Conservation (phyloP, 495 filamentous ascomycete genomes). For the Polyplosphaeria fusca region DNA sequence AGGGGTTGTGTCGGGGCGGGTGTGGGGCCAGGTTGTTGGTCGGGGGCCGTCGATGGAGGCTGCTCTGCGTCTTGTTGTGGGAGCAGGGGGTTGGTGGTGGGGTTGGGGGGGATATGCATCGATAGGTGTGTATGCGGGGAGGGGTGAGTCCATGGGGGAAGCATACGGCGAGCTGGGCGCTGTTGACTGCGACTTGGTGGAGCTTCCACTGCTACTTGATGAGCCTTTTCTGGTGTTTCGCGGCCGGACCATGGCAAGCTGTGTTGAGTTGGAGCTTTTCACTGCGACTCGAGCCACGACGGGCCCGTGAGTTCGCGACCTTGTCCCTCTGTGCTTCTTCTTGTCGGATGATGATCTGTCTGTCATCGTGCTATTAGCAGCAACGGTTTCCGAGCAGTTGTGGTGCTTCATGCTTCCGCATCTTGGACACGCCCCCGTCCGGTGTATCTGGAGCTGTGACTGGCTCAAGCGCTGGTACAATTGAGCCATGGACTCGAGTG, state of each 20-base stretch:
- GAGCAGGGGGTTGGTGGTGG: not conserved
- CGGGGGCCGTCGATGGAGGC: conserved; percentile 16
- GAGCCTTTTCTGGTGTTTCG: conserved; percentile 22
- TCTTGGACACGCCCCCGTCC: conserved; percentile 12
- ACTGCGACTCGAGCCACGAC: conserved; percentile 21
- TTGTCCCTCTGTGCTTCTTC: conserved; percentile 11
- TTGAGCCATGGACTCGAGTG: conserved; percentile 35
- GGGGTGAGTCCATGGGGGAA: conserved; percentile 23
- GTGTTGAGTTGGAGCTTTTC: conserved; percentile 25
- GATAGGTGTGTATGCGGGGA: conserved; percentile 11
- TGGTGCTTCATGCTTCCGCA: conserved; percentile 24
- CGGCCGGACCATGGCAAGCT: conserved; percentile 29
- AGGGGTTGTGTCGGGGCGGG: conserved; percentile 2
- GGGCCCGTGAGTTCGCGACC: conserved; percentile 5
- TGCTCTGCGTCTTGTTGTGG: conserved; percentile 1
- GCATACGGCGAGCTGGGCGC: conserved; percentile 12
- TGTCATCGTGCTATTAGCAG: not conserved
- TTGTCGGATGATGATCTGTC: conserved; percentile 8
- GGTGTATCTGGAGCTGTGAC: conserved; percentile 16
- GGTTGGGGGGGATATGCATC: conserved; percentile 15
- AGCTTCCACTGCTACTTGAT: conserved; percentile 13
- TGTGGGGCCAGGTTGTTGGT: conserved; percentile 27
- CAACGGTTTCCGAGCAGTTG: conserved; percentile 4
- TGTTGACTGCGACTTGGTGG: conserved; percentile 21
- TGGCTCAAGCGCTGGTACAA: conserved; percentile 38